These are phyloP conservation scores for Chlorella sp. DNA, from an alignment of 139 green algal genomes.

Conservation along the genomic window DNA sequence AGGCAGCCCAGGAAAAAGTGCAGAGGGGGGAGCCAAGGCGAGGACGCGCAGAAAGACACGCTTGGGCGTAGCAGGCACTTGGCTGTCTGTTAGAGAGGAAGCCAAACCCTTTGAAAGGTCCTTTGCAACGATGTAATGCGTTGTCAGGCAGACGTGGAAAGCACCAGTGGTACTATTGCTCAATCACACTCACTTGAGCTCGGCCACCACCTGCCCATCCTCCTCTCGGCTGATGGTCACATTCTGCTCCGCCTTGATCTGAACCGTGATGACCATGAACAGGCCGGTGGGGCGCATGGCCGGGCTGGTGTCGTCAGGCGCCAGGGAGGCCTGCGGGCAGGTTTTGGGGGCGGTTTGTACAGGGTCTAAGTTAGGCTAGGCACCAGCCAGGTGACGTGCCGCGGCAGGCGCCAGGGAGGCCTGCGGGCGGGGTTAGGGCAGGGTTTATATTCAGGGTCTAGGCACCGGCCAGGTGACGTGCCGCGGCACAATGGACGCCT, in stretches of 20 bases:
- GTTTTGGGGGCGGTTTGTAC: not conserved
- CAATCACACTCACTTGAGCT: slow-evolving; percentile 13
- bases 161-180: no score
- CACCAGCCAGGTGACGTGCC: no score
- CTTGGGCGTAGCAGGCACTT: no score
- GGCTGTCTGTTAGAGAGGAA: no score
- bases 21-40: not conserved
- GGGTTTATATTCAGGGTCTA: no score
- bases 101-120: no score
- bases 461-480: no score
- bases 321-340: slow-evolving; percentile 5
- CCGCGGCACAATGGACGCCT: no score
- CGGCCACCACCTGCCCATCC: slow-evolving; percentile 32
- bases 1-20: not conserved
- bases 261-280: not conserved
- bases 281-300: slow-evolving; percentile 9
- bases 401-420: slow-evolving; percentile 8
- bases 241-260: slow-evolving; percentile 11
- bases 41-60: no score
- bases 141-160: no score
- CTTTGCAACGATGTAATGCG: no score
- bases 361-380: no score
- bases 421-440: not conserved
- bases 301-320: not conserved
- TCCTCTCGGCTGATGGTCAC: slow-evolving; percentile 1